Evolutionary conservation across 805 yeast genomes (phyloP).

Genomic region (Yamadazyma kitorensis): DNA sequence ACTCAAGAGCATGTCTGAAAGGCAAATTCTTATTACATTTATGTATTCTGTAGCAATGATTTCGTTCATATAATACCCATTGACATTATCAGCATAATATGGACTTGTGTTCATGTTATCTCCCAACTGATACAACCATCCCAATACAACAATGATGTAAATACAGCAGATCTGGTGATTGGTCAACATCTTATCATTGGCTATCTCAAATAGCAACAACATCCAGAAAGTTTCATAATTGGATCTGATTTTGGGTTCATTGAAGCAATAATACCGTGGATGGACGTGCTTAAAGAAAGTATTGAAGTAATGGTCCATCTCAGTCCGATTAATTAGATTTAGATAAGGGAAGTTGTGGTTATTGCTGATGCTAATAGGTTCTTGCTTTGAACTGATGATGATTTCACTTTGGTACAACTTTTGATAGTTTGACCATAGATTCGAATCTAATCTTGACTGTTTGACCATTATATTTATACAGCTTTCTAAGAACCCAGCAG

Average conservation of each 20-base stretch:
- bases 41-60: constrained; percentile 30
- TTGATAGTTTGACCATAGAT: constrained; percentile 2
- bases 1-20: constrained; percentile 42
- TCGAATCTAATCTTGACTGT: constrained; percentile 3
- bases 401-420: constrained; percentile 4
- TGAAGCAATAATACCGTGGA: constrained; percentile 8
- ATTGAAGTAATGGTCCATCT: constrained; percentile 11
- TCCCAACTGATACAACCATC: constrained; percentile 36
- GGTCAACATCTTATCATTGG: constrained; percentile 1
- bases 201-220: constrained; percentile 5
- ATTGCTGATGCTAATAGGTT: constrained; percentile 5
- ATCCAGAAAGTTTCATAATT: constrained; percentile 5
- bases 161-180: constrained; percentile 36
- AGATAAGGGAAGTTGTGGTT: constrained; percentile 9
- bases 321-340: constrained; percentile 5
- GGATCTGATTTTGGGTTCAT: constrained; percentile 3
- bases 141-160: constrained; percentile 31
- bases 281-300: constrained; percentile 11
- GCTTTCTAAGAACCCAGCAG: constrained; percentile 11
- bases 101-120: too few relatives aligned
- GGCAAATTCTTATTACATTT: constrained; percentile 39
- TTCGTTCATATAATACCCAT: too few relatives aligned
- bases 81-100: too few relatives aligned
- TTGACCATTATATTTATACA: constrained; percentile 6
- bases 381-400: constrained; percentile 10